Base-by-base conservation (phyloP, 2,329 filamentous ascomycete species). In the Curvularia lunata region DNA sequence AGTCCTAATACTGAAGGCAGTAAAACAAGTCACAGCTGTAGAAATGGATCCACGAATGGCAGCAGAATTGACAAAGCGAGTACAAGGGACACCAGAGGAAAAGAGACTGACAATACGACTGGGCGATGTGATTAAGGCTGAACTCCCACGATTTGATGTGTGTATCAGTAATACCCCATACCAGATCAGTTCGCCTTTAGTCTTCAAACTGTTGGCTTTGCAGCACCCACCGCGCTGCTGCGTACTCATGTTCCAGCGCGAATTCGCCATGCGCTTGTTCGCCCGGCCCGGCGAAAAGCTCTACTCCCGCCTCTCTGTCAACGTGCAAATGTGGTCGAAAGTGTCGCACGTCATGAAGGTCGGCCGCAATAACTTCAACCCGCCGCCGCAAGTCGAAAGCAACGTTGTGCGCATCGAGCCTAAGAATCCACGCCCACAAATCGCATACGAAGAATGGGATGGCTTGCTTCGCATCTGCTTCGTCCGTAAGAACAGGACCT, bases 11-110 rank as follows among this genome's bases (percentile, higher is more conserved):
- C 81, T 98, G 25, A 91, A 95, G 70, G 90, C 91, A 63, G 92
- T 91, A 21, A 93, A 92, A 77, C 91, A 91, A 59, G 85, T 88
- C 53, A 91, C 93, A 49, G 91, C 91, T 4, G 91, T 97, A 49
- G 95, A 99, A 81, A 85, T 97, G 76, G 95, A 99, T 79, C 93
- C 95, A 19, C 85, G 95, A 72, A 98, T 98, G 95, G 92, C 92
- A 12, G 94, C 94, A 58, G 95, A 98, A 80, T 85, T 97, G 62
- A 95, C 91, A 45, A 93, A 96, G 79, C 90, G 94, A 70, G 93
- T 98, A 8, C 93, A 97, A 78, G 93, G 92, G 19, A 96, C 89
- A 42, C 91, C 93, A 0, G 85, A 89, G 66, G 71, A 64, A 13
- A 92, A 91, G 75, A 88, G 91, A 64, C 81, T 99, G 37, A 92